phyloP scores from a whole-genome alignment of 352 stramenopile species.

The Phytophthora megakarya region DNA sequence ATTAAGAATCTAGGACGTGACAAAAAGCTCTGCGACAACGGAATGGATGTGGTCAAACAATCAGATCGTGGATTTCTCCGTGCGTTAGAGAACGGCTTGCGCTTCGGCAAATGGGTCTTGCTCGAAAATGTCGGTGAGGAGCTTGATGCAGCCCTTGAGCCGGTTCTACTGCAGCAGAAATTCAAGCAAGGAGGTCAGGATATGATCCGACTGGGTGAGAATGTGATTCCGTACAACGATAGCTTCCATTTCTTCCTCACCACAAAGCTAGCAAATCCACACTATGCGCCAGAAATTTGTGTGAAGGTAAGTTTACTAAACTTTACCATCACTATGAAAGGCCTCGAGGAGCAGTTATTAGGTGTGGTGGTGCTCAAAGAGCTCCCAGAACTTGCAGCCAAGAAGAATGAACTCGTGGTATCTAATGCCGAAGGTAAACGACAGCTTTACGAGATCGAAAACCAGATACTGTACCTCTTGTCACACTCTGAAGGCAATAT shows the following conservation, averaged over 20 bases:
- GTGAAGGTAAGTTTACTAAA: slow-evolving; percentile 94
- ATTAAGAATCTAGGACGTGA: slow-evolving; percentile 90
- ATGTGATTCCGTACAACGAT: slow-evolving; percentile 92
- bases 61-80: slow-evolving; percentile 87
- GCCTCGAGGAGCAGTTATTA: slow-evolving; percentile 91
- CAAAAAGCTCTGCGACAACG: slow-evolving; percentile 86
- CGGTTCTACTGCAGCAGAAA: slow-evolving; percentile 90
- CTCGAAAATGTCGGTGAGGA: slow-evolving; percentile 92
- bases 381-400: slow-evolving; percentile 87
- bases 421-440: slow-evolving; percentile 89
- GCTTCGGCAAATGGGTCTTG: slow-evolving; percentile 92
- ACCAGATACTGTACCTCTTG: slow-evolving; percentile 91
- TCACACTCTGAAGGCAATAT: slow-evolving; percentile 93
- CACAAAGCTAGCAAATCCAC: slow-evolving; percentile 92
- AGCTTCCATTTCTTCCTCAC: slow-evolving; percentile 93
- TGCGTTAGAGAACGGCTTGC: slow-evolving; percentile 89
- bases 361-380: slow-evolving; percentile 90
- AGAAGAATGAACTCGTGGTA: slow-evolving; percentile 91
- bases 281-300: slow-evolving; percentile 91
- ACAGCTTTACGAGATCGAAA: slow-evolving; percentile 92
- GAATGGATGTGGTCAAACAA: slow-evolving; percentile 92
- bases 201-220: slow-evolving; percentile 92
- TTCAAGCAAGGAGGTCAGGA: slow-evolving; percentile 93
- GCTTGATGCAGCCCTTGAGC: slow-evolving; percentile 90
- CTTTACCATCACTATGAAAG: slow-evolving; percentile 93